Conservation (phyloP, 2,329 filamentous ascomycete species). For the Cadophora sp. region DNA sequence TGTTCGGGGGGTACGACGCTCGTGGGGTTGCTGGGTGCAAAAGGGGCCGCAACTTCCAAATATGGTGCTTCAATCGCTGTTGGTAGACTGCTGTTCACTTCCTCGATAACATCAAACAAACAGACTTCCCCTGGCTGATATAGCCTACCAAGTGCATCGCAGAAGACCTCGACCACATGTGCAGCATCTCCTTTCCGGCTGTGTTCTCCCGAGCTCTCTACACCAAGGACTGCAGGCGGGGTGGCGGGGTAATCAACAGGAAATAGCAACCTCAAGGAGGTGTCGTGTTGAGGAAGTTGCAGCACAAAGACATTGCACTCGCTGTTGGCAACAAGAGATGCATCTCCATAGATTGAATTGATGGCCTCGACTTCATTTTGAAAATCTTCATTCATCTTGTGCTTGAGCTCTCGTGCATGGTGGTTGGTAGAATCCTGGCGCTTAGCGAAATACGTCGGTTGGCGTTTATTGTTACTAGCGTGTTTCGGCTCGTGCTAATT, state of each 20-base stretch:
- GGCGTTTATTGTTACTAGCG: background rate
- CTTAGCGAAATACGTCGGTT: conserved; percentile 17
- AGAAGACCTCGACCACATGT: conserved; percentile 71
- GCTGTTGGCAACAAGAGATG: conserved; percentile 59
- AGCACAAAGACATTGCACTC: conserved; percentile 62
- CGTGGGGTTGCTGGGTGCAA: background rate
- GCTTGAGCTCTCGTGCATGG: background rate
- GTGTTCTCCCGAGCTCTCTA: conserved; percentile 75
- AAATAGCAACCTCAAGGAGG: conserved; percentile 71
- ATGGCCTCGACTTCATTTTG: conserved; percentile 80
- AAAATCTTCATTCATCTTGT: conserved; percentile 52
- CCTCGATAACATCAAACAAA: conserved; percentile 89
- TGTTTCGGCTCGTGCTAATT: conserved; percentile 1
- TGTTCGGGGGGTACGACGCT: conserved; percentile 28
- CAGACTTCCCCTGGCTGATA: conserved; percentile 81
- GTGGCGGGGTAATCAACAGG: conserved; percentile 75
- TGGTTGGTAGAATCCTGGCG: conserved; percentile 23
- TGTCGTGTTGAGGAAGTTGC: conserved; percentile 64
- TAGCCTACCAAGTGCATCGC: conserved; percentile 68
- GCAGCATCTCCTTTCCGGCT: conserved; percentile 75
- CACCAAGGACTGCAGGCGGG: conserved; percentile 76
- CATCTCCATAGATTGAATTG: conserved; percentile 81
- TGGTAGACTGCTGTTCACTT: conserved; percentile 54
- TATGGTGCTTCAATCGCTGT: conserved; percentile 5
- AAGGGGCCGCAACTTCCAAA: background rate